Evolutionary conservation across 257 asterid genomes (phyloP), one percentile per base, ranked within the genome.

Genomic region (Coffea eugenioides): DNA sequence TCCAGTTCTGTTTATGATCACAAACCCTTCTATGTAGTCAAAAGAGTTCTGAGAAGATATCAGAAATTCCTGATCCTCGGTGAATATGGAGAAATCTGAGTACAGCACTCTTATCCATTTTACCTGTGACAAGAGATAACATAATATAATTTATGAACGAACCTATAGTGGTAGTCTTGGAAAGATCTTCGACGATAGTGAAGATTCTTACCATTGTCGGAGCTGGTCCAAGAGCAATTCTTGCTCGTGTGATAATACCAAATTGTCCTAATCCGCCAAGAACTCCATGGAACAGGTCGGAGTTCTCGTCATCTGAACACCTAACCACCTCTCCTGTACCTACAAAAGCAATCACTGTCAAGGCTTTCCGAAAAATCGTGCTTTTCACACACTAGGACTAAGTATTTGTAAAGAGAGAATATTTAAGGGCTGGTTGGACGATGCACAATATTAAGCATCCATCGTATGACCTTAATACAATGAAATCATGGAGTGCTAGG

Each of bases 241-340:
- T 83, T 34, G 98, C 99, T 75, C 81, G 83, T 6, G 98, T 93
- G 64, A 95, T 93, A 77, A 95, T 84, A 1, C 98, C 99, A 64
- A 95, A 92, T 82, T 95, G 97, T 78, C 98, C 99, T 39, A 95
- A 76, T 74, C 99, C 99, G 10, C 99, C 99, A 20, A 93, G 90
- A 6, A 91, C 96, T 5, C 89, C 97, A 45, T 90, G 81, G 87
- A 95, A 95, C 62, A 94, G 89, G 82, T 95, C 98, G 2, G 87
- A 78, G 79, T 94, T 89, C 74, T 90, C 80, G 82, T 89, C 86
- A 34, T 89, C 94, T 14, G 99, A 93, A 78, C 99, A 95, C 45
- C 83, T 85, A 27, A 82, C 83, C 66, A 91, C 91, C 81, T 93
- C 95, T 80, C 99, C 99, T 49, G 80, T 88, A 43, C 99, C 97